Base-by-base conservation (phyloP, 1,284 basidiomycete genomes). In the Moesziomyces sp. region DNA sequence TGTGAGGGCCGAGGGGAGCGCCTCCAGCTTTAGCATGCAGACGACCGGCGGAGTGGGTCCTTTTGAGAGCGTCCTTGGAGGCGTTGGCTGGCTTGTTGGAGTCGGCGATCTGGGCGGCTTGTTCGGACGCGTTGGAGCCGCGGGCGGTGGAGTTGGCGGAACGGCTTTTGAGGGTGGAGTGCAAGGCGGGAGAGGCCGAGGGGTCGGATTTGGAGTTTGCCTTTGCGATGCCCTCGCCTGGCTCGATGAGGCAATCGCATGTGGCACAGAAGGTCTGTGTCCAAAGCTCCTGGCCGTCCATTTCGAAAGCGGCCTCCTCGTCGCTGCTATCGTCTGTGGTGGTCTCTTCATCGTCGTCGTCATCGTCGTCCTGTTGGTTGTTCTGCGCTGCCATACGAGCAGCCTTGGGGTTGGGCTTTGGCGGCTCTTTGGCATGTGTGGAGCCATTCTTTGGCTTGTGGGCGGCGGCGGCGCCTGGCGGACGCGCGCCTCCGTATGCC, bases 241-340 rank as follows among this genome's bases (percentile, higher is more conserved):
- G 76, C 51, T 76, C 73, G 64, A 80, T 80, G 49, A 80, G 73
- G 50, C 77, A 77, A 50, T 80, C 79, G 62, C 79, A 80, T 19
- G 72, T 77, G 43, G 68, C 57, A 47, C 79, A 80, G 54, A 77
- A 80, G 43, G 66, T 75, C 42, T 80, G 79, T 0, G 69, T 75
- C 79, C 79, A 80, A 0, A 80, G 66, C 50, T 80, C 79, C 53
- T 79, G 77, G 21, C 79, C 77, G 54, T 80, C 79, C 75, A 80
- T 80, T 26, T 80, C 75, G 28, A 80, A 65, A n/a, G 72, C 77
- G 19, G 63, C 64, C 4, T 63, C 76, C 43, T 75, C 73, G 18
- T 78, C 77, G 57, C 66, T 65, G 52, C 63, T 67, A 53, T 78
- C 76, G 38, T 65, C 62, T 13, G 53, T 57, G 24, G 65, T 69